These are phyloP conservation scores for Alternaria solani DNA, from an alignment of 2,329 filamentous ascomycete genomes.

Conservation along the genomic window DNA sequence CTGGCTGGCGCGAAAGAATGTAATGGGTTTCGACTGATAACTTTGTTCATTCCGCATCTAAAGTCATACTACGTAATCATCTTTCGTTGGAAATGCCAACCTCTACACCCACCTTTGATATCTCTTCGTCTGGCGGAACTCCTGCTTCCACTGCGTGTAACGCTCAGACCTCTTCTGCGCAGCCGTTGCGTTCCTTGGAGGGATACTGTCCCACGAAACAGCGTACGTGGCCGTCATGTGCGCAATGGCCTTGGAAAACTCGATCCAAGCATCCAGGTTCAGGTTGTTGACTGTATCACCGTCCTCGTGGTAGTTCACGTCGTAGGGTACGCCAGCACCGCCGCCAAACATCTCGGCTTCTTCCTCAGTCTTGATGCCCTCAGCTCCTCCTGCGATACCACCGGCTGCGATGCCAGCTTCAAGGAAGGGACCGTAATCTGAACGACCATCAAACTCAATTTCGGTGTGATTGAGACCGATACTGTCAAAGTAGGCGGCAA, in stretches of 20 bases:
- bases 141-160: slow-evolving; percentile 27
- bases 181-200: slow-evolving; percentile 36
- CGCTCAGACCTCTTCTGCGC: slow-evolving; percentile 30
- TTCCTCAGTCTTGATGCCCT: slow-evolving; percentile 74
- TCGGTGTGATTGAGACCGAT: slow-evolving; percentile 61
- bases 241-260: slow-evolving; percentile 69
- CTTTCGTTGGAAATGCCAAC: not conserved
- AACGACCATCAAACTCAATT: slow-evolving; percentile 79
- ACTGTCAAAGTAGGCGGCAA: slow-evolving; percentile 50
- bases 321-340: slow-evolving; percentile 47
- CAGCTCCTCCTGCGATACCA: slow-evolving; percentile 79
- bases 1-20: not conserved
- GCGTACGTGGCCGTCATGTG: slow-evolving; percentile 49
- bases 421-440: slow-evolving; percentile 82
- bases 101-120: slow-evolving; percentile 32
- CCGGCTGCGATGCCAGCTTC: slow-evolving; percentile 75
- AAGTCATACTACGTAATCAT: not conserved
- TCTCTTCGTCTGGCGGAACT: slow-evolving; percentile 20
- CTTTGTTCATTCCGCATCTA: not conserved
- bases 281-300: slow-evolving; percentile 49
- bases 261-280: slow-evolving; percentile 53
- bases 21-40: not conserved
- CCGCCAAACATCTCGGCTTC: slow-evolving; percentile 76
- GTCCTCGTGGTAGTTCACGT: slow-evolving; percentile 49
- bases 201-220: slow-evolving; percentile 42